phyloP scores from a whole-genome alignment of 495 filamentous ascomycete genomes.

The Penicillium angulare region DNA sequence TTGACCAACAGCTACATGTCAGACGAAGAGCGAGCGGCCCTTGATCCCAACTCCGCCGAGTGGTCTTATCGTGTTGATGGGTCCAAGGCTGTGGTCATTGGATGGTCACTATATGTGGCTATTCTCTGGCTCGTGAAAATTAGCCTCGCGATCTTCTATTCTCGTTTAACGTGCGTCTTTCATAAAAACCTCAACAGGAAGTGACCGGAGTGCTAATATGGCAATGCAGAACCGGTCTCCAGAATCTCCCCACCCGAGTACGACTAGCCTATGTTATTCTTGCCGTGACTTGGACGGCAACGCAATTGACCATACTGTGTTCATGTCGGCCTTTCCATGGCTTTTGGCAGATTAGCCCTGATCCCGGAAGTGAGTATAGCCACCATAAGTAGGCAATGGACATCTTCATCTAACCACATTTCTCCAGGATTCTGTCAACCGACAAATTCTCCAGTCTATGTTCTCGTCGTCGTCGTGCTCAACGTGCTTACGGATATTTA shows the following conservation, averaged over 20 bases:
- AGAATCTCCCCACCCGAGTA: constrained; percentile 40
- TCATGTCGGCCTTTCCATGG: constrained; percentile 47
- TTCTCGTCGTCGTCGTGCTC: constrained; percentile 38
- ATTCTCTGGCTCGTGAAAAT: constrained; percentile 54
- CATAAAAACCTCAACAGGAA: background rate
- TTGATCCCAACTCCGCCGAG: constrained; percentile 41
- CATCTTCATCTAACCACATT: constrained; percentile 18
- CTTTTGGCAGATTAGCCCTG: constrained; percentile 52
- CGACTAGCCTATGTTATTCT: constrained; percentile 46
- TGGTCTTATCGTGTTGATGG: constrained; percentile 44
- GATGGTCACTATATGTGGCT: constrained; percentile 52
- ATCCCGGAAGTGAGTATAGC: constrained; percentile 44
- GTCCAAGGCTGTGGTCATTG: constrained; percentile 50
- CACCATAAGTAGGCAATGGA: too few species aligned
- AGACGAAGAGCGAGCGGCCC: constrained; percentile 32
- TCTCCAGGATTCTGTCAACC: constrained; percentile 35
- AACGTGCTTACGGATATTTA: constrained; percentile 53
- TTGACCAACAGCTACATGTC: constrained; percentile 55
- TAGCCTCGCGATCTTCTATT: constrained; percentile 50
- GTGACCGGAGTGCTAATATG: too few species aligned
- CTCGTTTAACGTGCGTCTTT: constrained; percentile 49
- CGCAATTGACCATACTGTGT: constrained; percentile 43
- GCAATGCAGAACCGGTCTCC: constrained; percentile 34
- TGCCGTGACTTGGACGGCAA: constrained; percentile 42
- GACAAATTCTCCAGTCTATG: constrained; percentile 31